phyloP scores from a whole-genome alignment of 1,139 yeast genomes.

The Sugiyamaella japonica region DNA sequence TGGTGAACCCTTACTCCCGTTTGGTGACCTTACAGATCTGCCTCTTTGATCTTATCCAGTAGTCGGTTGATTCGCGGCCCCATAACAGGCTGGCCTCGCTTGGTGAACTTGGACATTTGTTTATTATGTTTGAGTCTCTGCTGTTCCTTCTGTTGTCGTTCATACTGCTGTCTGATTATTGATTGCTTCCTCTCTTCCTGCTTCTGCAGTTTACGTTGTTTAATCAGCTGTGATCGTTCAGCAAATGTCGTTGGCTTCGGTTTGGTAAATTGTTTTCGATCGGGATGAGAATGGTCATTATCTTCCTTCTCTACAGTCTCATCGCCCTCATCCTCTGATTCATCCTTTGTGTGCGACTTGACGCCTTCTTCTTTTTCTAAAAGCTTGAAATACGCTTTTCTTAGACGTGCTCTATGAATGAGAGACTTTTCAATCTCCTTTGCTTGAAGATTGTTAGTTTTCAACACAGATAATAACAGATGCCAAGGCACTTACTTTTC shows the following conservation, averaged over 20 bases:
- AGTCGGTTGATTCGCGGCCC: constrained; percentile 82
- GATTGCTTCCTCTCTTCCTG: constrained; percentile 29
- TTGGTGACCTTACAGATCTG: background rate
- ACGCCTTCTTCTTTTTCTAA: constrained; percentile 57
- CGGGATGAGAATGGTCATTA: constrained; percentile 46
- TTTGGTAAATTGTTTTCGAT: constrained; percentile 17
- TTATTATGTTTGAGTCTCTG: constrained; percentile 53
- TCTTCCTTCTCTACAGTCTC: constrained; percentile 34
- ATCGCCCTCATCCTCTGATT: constrained; percentile 42
- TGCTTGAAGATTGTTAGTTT: constrained; percentile 16
- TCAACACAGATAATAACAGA: background rate
- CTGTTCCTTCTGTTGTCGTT: constrained; percentile 36
- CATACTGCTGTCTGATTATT: constrained; percentile 31
- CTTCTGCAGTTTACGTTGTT: constrained; percentile 36
- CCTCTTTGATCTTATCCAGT: constrained; percentile 61
- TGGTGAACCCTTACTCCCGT: no score
- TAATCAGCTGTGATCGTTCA: constrained; percentile 34
- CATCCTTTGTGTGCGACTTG: constrained; percentile 20
- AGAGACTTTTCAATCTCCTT: constrained; percentile 72
- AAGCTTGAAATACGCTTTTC: constrained; percentile 78
- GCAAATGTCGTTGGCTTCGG: constrained; percentile 34
- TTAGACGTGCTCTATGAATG: constrained; percentile 77
- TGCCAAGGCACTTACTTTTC: constrained; percentile 19
- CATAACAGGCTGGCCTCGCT: constrained; percentile 84
- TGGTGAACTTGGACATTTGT: constrained; percentile 56